A percentile compares a stretch with the other conserved stretches of the same genome.
Evolutionary conservation across 176 grass and related monocot genomes (phyloP).

Genomic region (Triticum urartu): DNA sequence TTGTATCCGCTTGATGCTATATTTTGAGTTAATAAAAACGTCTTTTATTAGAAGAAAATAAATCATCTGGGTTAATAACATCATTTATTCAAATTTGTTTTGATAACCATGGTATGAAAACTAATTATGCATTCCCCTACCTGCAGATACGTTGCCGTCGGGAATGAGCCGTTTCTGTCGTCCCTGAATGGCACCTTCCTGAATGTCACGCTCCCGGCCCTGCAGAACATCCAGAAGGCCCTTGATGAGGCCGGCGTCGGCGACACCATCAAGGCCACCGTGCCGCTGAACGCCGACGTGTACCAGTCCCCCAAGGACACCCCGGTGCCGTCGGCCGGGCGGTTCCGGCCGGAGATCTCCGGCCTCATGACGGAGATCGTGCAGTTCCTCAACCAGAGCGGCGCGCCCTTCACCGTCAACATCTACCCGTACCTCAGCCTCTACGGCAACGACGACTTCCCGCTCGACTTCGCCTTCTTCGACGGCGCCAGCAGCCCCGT

Average conservation of each 20-base stretch:
- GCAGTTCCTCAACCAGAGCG: constrained; percentile 60
- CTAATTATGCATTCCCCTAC: background rate
- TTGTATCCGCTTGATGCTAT: too few species aligned
- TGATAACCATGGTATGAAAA: too few species aligned
- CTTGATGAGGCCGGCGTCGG: constrained; percentile 69
- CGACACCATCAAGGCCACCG: constrained; percentile 55
- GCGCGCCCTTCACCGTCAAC: constrained; percentile 80
- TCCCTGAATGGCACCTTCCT: constrained; percentile 68
- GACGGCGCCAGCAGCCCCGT: constrained; percentile 54
- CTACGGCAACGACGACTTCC: constrained; percentile 51
- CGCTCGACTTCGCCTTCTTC: constrained; percentile 83
- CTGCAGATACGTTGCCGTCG: constrained; percentile 82
- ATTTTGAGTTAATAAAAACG: too few species aligned
- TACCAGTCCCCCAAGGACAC: constrained; percentile 35
- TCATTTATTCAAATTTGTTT: too few species aligned
- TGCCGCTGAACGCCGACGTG: constrained; percentile 87
- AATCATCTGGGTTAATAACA: too few species aligned
- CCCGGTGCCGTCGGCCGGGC: constrained; percentile 51
- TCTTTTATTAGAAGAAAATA: too few species aligned
- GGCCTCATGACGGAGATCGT: constrained; percentile 76
- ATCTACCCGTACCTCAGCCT: constrained; percentile 92
- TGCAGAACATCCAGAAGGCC: constrained; percentile 78
- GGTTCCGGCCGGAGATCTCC: constrained; percentile 49
- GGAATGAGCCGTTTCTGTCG: constrained; percentile 83
- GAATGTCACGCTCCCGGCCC: constrained; percentile 71